Base-by-base conservation (phyloP, 257 asterid genomes). In the Solanum appendiculatum region DNA sequence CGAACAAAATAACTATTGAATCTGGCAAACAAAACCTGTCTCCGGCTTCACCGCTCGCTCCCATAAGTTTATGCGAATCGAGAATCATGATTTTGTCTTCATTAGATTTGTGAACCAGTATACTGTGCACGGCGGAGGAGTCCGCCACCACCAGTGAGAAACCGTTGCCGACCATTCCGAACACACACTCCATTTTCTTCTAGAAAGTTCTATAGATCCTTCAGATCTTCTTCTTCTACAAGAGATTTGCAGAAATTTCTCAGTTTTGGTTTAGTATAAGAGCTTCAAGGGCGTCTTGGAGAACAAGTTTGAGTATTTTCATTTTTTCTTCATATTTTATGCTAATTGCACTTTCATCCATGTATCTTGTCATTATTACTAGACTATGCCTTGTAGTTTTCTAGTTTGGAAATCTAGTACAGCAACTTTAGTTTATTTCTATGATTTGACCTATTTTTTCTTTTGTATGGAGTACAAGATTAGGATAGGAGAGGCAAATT, bases 21-120 rank as follows among this genome's bases (percentile, higher is more conserved):
- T 82, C 31, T 10, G 36, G 78, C 27, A 70, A 73, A 5, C 13
- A 73, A 51, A 74, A 96, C 99, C 99, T 92, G 89, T 97, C 99
- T 36, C 99, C 99, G 4, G 97, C 91, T 94, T 97, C 99, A 15
- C 99, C 99, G 46, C 98, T 94, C 37, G 99, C 99, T 5, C 99
- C 99, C 98, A 97, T 89, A 73, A 97, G 97, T 75, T 97, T 97
- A 84, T 97, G 99, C 56, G 99, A 96, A 91, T 97, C 99, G 7
- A 97, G 93, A 78, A 93, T 81, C 99, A 97, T 96, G 90, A 97
- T 93, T 88, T 97, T 97, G 68, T 97, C 99, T 91, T 96, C 99
- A 90, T 96, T 91, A 1, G 98, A 93, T 93, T 97, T 97, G 95
- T 97, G 99, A 3, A 97, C 99, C 40, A 97, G 92, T 83, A 97